Evolutionary conservation across 2,329 filamentous ascomycete genomes (phyloP), one percentile per base, ranked within the genome.

Genomic region (Fusarium longipes): DNA sequence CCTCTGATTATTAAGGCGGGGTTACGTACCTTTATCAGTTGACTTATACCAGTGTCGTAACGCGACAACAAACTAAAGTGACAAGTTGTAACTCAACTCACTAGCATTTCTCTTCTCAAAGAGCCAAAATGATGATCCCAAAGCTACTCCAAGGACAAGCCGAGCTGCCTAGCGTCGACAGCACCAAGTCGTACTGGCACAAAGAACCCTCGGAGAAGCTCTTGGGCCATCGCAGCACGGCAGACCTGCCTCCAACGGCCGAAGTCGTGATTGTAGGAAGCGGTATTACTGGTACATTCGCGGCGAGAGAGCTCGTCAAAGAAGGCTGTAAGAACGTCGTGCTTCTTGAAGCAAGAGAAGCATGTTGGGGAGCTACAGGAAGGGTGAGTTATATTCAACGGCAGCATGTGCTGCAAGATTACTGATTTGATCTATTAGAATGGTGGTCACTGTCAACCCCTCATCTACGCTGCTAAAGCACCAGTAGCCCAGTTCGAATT

Each of bases 311-410:
- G 73, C 80, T 93, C 50, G 84, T 79, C 73, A 82, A 80, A 57
- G 80, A 77, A 36, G 80, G 82, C 2, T 64, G 44, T 7, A 79
- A 83, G 59, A 82, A 79, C n/a, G 84, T 93, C 9, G 82, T 94
- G 8, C 84, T 94, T 81, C 82, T 95, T 7, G 92, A 95, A 78
- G 92, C 92, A 15, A 83, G 92, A 71, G 91, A 94, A 80, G 91
- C 89, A 6, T 94, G 91, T 74, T 93, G 87, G 86, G 92, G 92
- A 18, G 92, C 92, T n/a, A 95, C 91, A 2, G 91, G 92, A n/a
- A 81, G 91, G 73, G 90, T 92, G 73, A 82, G 87, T 82, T 20
- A 14, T 22, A 15, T 18, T 12, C 32, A 4, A 17, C 36, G 18
- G 15, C 5, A 22, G 14, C n/a, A 18, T 14, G 10, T 51, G 12